Conservation (phyloP, 129 eudicot genomes). For the Glebionis coronaria region DNA sequence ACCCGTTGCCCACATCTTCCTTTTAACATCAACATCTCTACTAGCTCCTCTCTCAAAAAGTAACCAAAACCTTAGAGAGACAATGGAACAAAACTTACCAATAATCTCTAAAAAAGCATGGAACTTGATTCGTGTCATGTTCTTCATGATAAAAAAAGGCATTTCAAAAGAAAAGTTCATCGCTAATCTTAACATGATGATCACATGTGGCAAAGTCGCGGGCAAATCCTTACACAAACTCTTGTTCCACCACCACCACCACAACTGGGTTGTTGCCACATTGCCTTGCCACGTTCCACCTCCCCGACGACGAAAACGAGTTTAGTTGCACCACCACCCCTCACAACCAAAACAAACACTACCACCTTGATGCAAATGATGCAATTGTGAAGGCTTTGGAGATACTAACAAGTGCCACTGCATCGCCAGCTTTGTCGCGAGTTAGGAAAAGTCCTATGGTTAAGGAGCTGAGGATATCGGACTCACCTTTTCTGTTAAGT, state of each 20-base stretch:
- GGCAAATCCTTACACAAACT: conserved; percentile 50
- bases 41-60: neutral
- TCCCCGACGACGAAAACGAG: neutral
- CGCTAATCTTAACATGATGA: conserved; percentile 42
- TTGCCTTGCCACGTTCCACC: neutral
- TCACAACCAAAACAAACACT: neutral
- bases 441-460: neutral
- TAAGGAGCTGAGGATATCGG: conserved; percentile 58
- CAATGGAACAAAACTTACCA: conserved; percentile 44
- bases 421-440: conserved; percentile 14
- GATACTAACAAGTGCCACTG: conserved; percentile 14
- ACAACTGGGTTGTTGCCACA: conserved; percentile 29
- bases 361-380: neutral
- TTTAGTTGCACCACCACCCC: conserved; percentile 69
- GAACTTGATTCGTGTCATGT: conserved; percentile 40
- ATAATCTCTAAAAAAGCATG: conserved; percentile 42
- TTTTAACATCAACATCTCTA: neutral
- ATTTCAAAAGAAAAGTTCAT: conserved; percentile 45
- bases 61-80: neutral
- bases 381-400: conserved; percentile 11
- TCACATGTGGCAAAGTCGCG: conserved; percentile 52
- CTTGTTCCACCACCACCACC: conserved; percentile 54
- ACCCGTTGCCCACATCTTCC: too few species aligned
- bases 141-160: conserved; percentile 49
- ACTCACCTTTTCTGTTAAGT: conserved; percentile 61